Evolutionary conservation across 2,329 filamentous ascomycete species (phyloP).

Genomic region (Geosmithia morbida): DNA sequence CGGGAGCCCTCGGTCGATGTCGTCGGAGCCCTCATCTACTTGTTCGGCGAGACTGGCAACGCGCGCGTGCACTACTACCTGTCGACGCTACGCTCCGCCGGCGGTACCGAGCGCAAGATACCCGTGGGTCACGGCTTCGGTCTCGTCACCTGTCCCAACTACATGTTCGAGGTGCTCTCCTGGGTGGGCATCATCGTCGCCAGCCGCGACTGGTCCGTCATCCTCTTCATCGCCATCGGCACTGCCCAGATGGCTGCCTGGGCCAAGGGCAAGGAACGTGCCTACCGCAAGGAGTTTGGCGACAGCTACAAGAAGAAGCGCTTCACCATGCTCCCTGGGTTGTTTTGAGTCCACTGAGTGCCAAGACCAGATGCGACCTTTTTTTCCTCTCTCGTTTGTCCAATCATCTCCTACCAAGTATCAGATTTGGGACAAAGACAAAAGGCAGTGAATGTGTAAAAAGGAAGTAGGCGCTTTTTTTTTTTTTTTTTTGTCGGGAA

Average conservation of each 20-base stretch:
- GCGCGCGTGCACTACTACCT: constrained; percentile 68
- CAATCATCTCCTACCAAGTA: too few relatives aligned
- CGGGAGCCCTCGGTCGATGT: constrained; percentile 40
- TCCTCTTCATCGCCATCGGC: constrained; percentile 62
- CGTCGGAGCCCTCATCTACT: constrained; percentile 55
- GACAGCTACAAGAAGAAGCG: constrained; percentile 94
- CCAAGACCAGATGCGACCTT: too few relatives aligned
- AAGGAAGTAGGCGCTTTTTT: too few relatives aligned
- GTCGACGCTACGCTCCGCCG: constrained; percentile 59
- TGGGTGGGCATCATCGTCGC: constrained; percentile 76
- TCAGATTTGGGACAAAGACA: too few relatives aligned
- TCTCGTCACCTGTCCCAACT: constrained; percentile 91
- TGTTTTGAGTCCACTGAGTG: constrained; percentile 35
- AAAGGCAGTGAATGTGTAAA: too few relatives aligned
- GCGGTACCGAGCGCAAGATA: constrained; percentile 77
- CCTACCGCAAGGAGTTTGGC: constrained; percentile 81
- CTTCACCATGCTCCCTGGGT: constrained; percentile 65
- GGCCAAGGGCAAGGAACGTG: constrained; percentile 83
- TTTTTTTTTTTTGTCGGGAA: too few relatives aligned
- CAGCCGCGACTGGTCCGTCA: constrained; percentile 64
- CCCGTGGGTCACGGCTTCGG: constrained; percentile 73
- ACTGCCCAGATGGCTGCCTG: constrained; percentile 70
- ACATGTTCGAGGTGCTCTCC: constrained; percentile 79
- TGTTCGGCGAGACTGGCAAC: constrained; percentile 69
- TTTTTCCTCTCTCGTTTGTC: too few relatives aligned